Evolutionary conservation across 345 rosid species (phyloP).

Genomic region (Trapa bicornis): DNA sequence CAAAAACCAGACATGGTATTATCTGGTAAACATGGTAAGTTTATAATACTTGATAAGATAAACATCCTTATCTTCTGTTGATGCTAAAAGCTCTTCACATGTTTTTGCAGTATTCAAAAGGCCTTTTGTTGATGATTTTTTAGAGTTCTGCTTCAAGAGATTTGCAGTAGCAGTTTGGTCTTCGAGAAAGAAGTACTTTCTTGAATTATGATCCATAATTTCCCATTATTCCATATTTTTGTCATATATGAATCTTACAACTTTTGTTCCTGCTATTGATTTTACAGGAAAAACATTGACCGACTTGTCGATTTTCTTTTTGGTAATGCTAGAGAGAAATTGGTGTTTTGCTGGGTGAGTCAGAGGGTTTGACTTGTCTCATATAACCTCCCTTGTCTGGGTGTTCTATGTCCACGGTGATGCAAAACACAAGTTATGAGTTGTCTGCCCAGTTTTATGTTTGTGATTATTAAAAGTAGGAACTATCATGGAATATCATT

Average conservation of each 20-base stretch:
- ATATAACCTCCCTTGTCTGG: not conserved
- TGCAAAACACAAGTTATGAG: not conserved
- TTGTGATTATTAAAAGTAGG: not conserved
- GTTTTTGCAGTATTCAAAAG: slow-evolving; percentile 52
- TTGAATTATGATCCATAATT: slow-evolving; percentile 7
- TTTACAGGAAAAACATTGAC: slow-evolving; percentile 34
- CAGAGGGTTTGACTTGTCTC: not conserved
- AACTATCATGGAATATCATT: not conserved
- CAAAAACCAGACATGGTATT: slow-evolving; percentile 30
- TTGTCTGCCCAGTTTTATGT: not conserved
- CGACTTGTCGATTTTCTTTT: slow-evolving; percentile 23
- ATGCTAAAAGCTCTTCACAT: not conserved
- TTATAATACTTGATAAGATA: not conserved
- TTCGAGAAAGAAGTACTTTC: slow-evolving; percentile 50
- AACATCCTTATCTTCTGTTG: not conserved
- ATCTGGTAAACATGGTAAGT: slow-evolving; percentile 47
- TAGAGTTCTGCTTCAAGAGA: slow-evolving; percentile 66
- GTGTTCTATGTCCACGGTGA: not conserved
- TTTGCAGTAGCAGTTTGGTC: slow-evolving; percentile 87
- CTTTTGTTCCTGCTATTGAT: slow-evolving; percentile 3
- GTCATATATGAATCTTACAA: not conserved
- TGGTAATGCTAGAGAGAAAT: slow-evolving; percentile 21
- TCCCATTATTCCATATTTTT: slow-evolving; percentile 5
- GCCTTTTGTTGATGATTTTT: slow-evolving; percentile 53
- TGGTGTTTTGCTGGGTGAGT: slow-evolving; percentile 59